Evolutionary conservation across 371 early-diverging fungal species (phyloP).

Genomic region (Apophysomyces elegans): DNA sequence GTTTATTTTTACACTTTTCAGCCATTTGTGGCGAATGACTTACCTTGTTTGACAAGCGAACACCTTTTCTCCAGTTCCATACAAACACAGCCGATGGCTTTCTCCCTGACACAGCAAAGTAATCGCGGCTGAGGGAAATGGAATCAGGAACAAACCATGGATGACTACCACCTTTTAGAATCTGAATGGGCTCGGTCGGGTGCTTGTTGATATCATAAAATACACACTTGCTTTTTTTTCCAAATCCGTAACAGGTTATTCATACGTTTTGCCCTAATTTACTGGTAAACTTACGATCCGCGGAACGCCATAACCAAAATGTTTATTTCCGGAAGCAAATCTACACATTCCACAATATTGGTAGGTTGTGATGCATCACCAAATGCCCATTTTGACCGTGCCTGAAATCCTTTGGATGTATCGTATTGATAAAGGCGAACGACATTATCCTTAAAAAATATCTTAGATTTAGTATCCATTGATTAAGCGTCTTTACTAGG

Average conservation of each 20-base stretch:
- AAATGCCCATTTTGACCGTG: conserved; percentile 39
- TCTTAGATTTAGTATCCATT: background rate
- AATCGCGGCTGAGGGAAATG: conserved; percentile 42
- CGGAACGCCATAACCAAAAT: conserved; percentile 50
- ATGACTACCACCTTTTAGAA: conserved; percentile 48
- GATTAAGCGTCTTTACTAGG: background rate
- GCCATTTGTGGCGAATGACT: conserved; percentile 4
- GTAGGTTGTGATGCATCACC: conserved; percentile 28
- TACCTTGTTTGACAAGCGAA: conserved; percentile 43
- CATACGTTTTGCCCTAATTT: background rate
- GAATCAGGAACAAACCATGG: conserved; percentile 51
- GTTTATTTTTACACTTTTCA: conserved; percentile 9
- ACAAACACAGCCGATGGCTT: conserved; percentile 53
- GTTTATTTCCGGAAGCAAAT: conserved; percentile 48
- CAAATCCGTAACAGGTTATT: no score
- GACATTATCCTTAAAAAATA: conserved; percentile 32
- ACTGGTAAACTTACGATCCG: conserved; percentile 46
- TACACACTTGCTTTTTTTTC: conserved; percentile 39
- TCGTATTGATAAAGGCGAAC: conserved; percentile 42
- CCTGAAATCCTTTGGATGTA: conserved; percentile 23
- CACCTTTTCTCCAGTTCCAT: conserved; percentile 59
- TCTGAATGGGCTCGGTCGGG: conserved; percentile 49
- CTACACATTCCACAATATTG: conserved; percentile 46
- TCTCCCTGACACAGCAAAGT: conserved; percentile 49
- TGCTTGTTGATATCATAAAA: conserved; percentile 46